Evolutionary conservation across 2,329 filamentous ascomycete genomes (phyloP), one percentile per base, ranked within the genome.

Genomic region (Aphanoascus verrucosus): DNA sequence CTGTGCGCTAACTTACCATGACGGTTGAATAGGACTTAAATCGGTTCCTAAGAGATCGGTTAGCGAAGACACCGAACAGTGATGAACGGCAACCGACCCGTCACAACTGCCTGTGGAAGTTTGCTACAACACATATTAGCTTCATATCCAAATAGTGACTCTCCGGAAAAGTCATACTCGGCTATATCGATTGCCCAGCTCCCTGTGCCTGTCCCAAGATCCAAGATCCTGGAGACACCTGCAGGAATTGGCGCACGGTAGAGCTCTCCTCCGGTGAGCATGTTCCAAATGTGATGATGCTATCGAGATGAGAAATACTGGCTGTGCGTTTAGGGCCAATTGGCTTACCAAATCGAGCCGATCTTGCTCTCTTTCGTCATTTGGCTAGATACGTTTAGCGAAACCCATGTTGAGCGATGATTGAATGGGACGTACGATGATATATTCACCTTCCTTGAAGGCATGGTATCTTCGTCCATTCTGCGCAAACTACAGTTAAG

Each of bases 181-280:
- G 57, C 57, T 23, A 59, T 52, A 31, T 59, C 57, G 32, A 59
- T 50, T 19, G 57, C 57, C 57, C 57, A 59, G 31, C 53, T 57
- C n/a, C 57, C 58, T 31, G 57, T 59, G n/a, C 57, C 57, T 2
- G 58, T 59, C 35, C 58, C 58, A 9, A 59, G 12, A 44, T 59
- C 58, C 23, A 59, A 53, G 9, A 59, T 54, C 3, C 47, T 28
- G 4, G 49, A 35, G 17, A 65, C 45, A 34, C 52, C 45, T 17
- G 56, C 51, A 7, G 55, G 49, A 31, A 67, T 61, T 12, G 65
- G 65, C 12, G 64, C 63, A 9, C 61, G 56, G 20, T 58, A 54
- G 17, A 62, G 53, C n/a, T 49, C 42, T n/a, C 61, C 58, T 37
- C 53, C 58, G 20, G 60, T 54, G 31, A 61, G 56, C 51, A 61